phyloP scores from a whole-genome alignment of 1,284 basidiomycete species.

The Ustanciosporium gigantosporum region DNA sequence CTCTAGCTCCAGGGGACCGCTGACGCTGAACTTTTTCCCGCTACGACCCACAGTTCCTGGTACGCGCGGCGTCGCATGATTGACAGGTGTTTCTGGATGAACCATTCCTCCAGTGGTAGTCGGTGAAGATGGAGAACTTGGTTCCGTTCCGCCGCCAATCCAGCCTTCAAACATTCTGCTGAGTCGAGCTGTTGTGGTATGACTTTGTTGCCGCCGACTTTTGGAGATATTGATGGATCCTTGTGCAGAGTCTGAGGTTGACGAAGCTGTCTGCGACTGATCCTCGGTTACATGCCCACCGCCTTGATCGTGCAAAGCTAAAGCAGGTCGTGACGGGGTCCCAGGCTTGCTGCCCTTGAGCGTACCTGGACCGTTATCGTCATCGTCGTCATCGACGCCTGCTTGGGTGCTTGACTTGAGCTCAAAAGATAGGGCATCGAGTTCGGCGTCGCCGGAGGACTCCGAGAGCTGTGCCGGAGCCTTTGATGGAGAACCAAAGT shows the following conservation, averaged over 20 bases:
- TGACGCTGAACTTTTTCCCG: slow-evolving; percentile 41
- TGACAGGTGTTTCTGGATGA: slow-evolving; percentile 24
- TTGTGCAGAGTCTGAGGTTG: background rate
- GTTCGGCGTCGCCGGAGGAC: slow-evolving; percentile 32
- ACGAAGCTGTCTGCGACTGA: background rate
- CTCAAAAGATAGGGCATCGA: slow-evolving; percentile 26
- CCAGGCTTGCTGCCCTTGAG: slow-evolving; percentile 28
- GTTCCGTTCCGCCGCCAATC: slow-evolving; percentile 24
- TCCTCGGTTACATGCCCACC: background rate
- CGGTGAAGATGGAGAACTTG: slow-evolving; percentile 19
- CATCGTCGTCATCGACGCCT: slow-evolving; percentile 27
- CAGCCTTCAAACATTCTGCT: slow-evolving; percentile 54
- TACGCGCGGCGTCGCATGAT: slow-evolving; percentile 6
- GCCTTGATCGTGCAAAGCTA: background rate
- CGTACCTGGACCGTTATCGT: slow-evolving; percentile 10
- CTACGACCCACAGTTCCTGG: slow-evolving; percentile 25
- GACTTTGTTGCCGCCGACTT: slow-evolving; percentile 20
- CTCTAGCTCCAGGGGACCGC: slow-evolving; percentile 46
- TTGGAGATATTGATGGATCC: slow-evolving; percentile 14
- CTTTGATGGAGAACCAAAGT: slow-evolving; percentile 3
- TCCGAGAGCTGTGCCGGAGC: background rate
- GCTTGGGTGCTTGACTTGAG: too few relatives aligned
- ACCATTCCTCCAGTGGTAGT: background rate
- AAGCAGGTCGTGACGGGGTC: slow-evolving; percentile 4
- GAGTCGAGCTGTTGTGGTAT: slow-evolving; percentile 40